Percentiles rank a stretch among this genome's conserved stretches.
Conservation (phyloP, 129 eudicot species). For the Arctium minus region DNA sequence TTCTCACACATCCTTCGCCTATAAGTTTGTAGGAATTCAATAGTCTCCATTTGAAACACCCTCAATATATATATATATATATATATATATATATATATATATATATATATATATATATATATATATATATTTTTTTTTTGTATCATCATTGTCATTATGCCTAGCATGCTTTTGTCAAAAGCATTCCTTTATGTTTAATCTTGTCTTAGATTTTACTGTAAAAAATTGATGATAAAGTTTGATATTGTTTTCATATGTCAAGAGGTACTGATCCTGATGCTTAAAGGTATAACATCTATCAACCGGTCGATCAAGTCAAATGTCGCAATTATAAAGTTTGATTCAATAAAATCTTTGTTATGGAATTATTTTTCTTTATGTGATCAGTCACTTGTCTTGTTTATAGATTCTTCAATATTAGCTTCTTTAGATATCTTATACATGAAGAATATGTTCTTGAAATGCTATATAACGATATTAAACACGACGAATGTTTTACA, state of each 20-base stretch:
- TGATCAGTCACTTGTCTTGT: slow-evolving; percentile 35
- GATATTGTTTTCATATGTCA: slow-evolving; percentile 15
- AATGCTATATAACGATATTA: slow-evolving; percentile 6
- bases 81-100: too few relatives aligned
- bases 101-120: too few relatives aligned
- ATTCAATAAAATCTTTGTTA: background rate
- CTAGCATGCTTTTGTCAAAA: slow-evolving; percentile 28
- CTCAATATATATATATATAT: too few relatives aligned
- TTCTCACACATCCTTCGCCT: too few relatives aligned
- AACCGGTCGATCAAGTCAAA: slow-evolving; percentile 37
- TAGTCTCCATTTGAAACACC: too few relatives aligned
- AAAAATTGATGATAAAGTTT: background rate
- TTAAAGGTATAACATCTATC: slow-evolving; percentile 22
- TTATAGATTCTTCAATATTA: slow-evolving; percentile 25
- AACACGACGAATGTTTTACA: slow-evolving; percentile 27
- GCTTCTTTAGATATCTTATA: slow-evolving; percentile 15
- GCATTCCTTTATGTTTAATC: slow-evolving; percentile 30
- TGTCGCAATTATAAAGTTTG: slow-evolving; percentile 13
- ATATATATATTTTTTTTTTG: background rate
- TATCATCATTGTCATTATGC: background rate
- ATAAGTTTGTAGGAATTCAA: too few relatives aligned
- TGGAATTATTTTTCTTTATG: slow-evolving; percentile 23
- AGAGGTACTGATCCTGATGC: slow-evolving; percentile 41
- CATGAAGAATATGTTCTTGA: slow-evolving; percentile 24
- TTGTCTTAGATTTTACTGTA: slow-evolving; percentile 3